Evolutionary conservation across 768 basidiomycete species (phyloP).

Genomic region (Leucosporidium scottii): DNA sequence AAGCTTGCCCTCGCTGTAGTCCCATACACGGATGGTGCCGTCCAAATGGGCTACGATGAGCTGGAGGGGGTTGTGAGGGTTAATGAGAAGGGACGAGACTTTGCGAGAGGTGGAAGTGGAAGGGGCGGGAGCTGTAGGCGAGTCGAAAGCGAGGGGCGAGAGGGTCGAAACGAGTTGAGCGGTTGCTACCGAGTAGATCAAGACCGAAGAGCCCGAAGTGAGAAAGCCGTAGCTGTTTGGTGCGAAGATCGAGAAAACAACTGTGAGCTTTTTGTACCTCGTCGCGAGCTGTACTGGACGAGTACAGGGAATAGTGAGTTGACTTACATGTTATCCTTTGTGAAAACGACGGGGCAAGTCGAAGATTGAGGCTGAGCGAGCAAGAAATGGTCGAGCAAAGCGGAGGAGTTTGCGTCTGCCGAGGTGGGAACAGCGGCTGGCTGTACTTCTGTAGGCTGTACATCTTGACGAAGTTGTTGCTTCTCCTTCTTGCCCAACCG

Average conservation of each 20-base stretch:
- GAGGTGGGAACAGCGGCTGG: neutral
- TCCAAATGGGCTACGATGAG: conserved; percentile 76
- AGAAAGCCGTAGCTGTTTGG: conserved; percentile 72
- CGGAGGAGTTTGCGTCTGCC: neutral
- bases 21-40: conserved; percentile 85
- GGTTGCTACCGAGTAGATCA: conserved; percentile 72
- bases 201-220: conserved; percentile 68
- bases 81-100: conserved; percentile 68
- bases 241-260: neutral
- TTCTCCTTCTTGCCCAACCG: conserved; percentile 1
- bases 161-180: conserved; percentile 76
- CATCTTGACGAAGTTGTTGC: neutral
- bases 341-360: conserved; percentile 27
- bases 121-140: neutral
- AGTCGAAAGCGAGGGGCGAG: conserved; percentile 47
- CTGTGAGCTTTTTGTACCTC: neutral
- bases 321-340: conserved; percentile 15
- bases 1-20: conserved; percentile 75
- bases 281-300: neutral
- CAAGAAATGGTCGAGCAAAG: neutral
- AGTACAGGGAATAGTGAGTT: no score
- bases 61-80: conserved; percentile 81
- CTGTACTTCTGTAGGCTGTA: neutral
- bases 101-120: conserved; percentile 38
- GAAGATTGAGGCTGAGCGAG: conserved; percentile 6